Base-by-base conservation (phyloP, 2,329 filamentous ascomycete species). In the Ophiostoma piceae region DNA sequence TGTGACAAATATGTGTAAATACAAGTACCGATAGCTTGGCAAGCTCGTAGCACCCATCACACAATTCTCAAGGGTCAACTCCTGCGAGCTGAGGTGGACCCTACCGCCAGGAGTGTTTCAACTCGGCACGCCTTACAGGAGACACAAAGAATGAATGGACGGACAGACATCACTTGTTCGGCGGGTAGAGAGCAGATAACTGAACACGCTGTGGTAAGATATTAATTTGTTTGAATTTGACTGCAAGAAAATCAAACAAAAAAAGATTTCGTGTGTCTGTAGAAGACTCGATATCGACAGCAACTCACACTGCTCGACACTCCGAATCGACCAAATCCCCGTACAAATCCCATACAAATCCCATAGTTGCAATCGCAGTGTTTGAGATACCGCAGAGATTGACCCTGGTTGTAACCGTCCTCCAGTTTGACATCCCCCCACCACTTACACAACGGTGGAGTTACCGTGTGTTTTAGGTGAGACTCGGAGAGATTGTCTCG, bases 401-500 rank as follows among this genome's bases (percentile, higher is more conserved):
- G 43, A 62, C 22, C 22, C 57, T 62, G 12, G 57, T 32, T 62
- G 57, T 62, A 32, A 32, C 26, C 26, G 57, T 32, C 57, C 32
- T 62, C 9, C n/a, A 26, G 57, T 62, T 62, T 62, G 57, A 32
- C 57, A 62, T 62, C 22, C 54, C 57, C 22, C 54, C 57, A 32
- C 57, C 26, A 62, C 57, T 62, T 29, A 62, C 26, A 62, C 26
- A 62, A 29, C 26, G 12, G 14, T 11, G n/a, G 51, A 9, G 51
- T 57, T 57, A 26, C n/a, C 22, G 22, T 26, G 26, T 62, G 57
- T 62, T 62, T 62, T 22, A 26, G 26, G 51, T 57, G 57, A 62
- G 26, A 62, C 26, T 35, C 57, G 26, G 26, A 62, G 54, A 60
- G 57, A 62, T 62, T 19, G 54, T 75, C 62, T 78, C 78, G 70